Evolutionary conservation across 441 rosid species (phyloP).

Genomic region (Erodium moschatum): DNA sequence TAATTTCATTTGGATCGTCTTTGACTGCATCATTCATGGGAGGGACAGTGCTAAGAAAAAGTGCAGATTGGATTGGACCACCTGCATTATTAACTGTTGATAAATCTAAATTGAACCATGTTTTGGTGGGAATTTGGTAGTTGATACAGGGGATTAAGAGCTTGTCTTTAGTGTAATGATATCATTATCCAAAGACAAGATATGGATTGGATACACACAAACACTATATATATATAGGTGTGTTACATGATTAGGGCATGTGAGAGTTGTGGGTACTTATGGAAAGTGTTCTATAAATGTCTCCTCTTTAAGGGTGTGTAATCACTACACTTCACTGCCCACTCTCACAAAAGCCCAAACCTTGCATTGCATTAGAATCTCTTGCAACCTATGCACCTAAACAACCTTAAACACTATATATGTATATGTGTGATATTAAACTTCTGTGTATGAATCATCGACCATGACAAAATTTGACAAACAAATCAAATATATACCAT

Average conservation of each 20-base stretch:
- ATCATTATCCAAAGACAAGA: constrained; percentile 1
- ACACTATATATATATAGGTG: not conserved
- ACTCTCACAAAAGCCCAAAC: too few relatives aligned
- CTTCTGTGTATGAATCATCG: too few relatives aligned
- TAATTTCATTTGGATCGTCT: not conserved
- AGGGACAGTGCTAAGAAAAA: not conserved
- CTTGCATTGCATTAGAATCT: not conserved
- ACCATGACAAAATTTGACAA: too few relatives aligned
- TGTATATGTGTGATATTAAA: too few relatives aligned
- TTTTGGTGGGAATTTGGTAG: not conserved
- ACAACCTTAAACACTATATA: not conserved
- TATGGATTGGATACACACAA: not conserved
- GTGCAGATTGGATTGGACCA: not conserved
- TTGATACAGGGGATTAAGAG: not conserved
- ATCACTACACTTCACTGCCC: not conserved
- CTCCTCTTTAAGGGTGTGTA: not conserved
- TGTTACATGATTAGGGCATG: not conserved
- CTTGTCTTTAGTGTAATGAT: not conserved
- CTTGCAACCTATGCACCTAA: not conserved
- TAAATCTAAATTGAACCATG: too few relatives aligned
- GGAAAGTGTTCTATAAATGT: not conserved
- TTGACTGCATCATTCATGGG: not conserved
- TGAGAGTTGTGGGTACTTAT: not conserved
- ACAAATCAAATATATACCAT: too few relatives aligned
- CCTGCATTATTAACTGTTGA: too few relatives aligned